Evolutionary conservation across 345 rosid species (phyloP), one percentile per base, ranked within the genome.

Genomic region (Arabis hirsuta): DNA sequence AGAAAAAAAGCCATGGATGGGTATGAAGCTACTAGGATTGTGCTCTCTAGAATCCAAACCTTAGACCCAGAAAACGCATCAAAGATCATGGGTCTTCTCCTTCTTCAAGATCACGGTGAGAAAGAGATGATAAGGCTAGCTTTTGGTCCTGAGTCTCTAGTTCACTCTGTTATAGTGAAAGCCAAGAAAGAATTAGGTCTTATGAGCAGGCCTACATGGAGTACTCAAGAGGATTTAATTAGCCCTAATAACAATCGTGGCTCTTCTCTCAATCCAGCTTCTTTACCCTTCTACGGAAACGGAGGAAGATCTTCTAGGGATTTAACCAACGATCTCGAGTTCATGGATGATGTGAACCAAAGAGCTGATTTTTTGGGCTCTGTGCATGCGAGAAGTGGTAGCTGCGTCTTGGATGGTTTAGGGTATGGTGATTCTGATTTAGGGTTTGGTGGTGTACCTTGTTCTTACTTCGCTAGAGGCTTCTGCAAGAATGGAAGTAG

Each of bases 41-140:
- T 90, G n/a, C 82, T 88, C 79, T 92, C 97, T 13, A 81, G 91
- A 79, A 90, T 90, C 80, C 91, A 90, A 67, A 82, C 52, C 67
- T 29, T 85, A 42, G 98, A 92, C 81, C 91, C 96, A 36, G 96
- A 90, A 11, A 88, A 88, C 82, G 96, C 98, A 13, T 90, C 98
- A 32, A 92, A 85, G 82, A 92, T 90, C 88, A 90, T 92, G 93
- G 93, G 97, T 74, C 81, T 90, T 38, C 90, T 92, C 72, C 87
- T 92, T 48, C 85, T 90, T 62, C 95, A 92, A 77, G 98, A 92
- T 65, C 93, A 88, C 32, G 93, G 97, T n/a, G 98, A 92, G 56
- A 90, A 92, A 59, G 98, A 90, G 78, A 90, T 90, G 96, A 90
- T 92, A 72, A 81, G 98, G 62, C 81, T 92, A 43, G 98, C 97